phyloP scores from a whole-genome alignment of 2,329 filamentous ascomycete species.

The Fusarium multiceps region DNA sequence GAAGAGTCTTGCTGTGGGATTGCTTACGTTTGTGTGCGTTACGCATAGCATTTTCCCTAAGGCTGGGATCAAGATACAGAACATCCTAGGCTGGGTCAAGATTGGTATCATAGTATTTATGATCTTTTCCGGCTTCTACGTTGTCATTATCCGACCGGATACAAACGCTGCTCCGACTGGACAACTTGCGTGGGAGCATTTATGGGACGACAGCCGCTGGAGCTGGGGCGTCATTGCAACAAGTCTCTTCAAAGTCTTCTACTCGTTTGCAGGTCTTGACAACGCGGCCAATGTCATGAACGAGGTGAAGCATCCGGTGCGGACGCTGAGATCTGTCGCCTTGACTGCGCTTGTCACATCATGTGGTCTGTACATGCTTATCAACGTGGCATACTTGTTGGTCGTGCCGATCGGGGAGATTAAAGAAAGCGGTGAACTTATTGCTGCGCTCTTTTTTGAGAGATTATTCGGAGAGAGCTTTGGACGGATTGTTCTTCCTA shows the following conservation, averaged over 20 bases:
- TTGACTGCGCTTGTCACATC: slow-evolving; percentile 70
- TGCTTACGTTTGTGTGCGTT: slow-evolving; percentile 67
- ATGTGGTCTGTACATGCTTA: slow-evolving; percentile 72
- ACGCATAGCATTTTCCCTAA: slow-evolving; percentile 69
- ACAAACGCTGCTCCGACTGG: slow-evolving; percentile 19
- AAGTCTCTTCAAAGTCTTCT: slow-evolving; percentile 74
- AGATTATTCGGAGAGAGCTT: slow-evolving; percentile 68
- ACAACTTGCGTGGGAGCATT: slow-evolving; percentile 58
- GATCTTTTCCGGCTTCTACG: slow-evolving; percentile 69
- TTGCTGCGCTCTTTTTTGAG: slow-evolving; percentile 75
- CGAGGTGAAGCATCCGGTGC: slow-evolving; percentile 75
- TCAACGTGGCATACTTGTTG: slow-evolving; percentile 71
- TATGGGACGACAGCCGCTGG: slow-evolving; percentile 76
- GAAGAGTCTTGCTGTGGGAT: slow-evolving; percentile 66
- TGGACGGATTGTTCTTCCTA: slow-evolving; percentile 68
- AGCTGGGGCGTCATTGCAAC: slow-evolving; percentile 75
- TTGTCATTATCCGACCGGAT: slow-evolving; percentile 60
- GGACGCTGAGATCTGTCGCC: slow-evolving; percentile 72
- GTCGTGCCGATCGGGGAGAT: slow-evolving; percentile 76
- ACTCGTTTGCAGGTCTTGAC: slow-evolving; percentile 73
- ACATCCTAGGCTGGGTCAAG: slow-evolving; percentile 72
- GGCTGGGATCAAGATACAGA: slow-evolving; percentile 69
- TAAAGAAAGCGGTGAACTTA: slow-evolving; percentile 72
- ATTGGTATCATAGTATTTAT: slow-evolving; percentile 70
- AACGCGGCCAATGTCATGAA: slow-evolving; percentile 78